Evolutionary conservation across 1,284 basidiomycete genomes (phyloP).

Genomic region (Jaminaea rosea): DNA sequence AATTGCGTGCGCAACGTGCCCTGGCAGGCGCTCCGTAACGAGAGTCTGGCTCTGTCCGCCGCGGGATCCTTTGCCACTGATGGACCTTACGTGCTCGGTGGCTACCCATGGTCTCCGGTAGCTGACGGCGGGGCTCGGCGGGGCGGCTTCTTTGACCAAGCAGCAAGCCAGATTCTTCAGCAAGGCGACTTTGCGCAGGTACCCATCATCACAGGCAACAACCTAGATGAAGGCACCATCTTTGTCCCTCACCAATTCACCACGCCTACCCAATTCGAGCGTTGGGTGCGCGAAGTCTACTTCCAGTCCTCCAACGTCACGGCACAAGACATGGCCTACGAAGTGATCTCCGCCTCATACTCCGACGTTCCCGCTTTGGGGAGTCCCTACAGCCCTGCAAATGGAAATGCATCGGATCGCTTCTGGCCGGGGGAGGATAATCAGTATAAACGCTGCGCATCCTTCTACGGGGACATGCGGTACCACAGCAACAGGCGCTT

Average conservation of each 20-base stretch:
- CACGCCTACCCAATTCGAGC: neutral
- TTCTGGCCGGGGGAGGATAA: constrained; percentile 10
- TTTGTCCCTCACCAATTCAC: constrained; percentile 9
- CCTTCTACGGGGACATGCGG: constrained; percentile 11
- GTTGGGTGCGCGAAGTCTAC: constrained; percentile 8
- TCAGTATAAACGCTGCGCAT: constrained; percentile 11
- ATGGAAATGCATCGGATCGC: neutral
- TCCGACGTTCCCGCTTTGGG: constrained; percentile 9
- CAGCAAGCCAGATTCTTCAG: constrained; percentile 1
- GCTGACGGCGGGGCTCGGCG: constrained; percentile 6
- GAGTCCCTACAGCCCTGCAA: constrained; percentile 4
- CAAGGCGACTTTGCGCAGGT: constrained; percentile 6
- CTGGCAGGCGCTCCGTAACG: neutral
- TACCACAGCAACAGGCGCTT: constrained; percentile 8
- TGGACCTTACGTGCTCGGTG: constrained; percentile 3
- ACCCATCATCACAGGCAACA: constrained; percentile 7
- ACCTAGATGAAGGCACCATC: constrained; percentile 10
- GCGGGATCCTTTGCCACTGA: too few relatives aligned
- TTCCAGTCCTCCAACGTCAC: constrained; percentile 1
- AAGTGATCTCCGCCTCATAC: neutral
- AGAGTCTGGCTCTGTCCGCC: too few relatives aligned
- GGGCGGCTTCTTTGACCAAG: constrained; percentile 9
- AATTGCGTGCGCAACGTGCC: neutral
- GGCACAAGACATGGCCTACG: neutral
- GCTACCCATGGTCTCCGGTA: constrained; percentile 9